Base-by-base conservation (phyloP, 2,329 filamentous ascomycete species). In the Penicillium fuscoglaucum region DNA sequence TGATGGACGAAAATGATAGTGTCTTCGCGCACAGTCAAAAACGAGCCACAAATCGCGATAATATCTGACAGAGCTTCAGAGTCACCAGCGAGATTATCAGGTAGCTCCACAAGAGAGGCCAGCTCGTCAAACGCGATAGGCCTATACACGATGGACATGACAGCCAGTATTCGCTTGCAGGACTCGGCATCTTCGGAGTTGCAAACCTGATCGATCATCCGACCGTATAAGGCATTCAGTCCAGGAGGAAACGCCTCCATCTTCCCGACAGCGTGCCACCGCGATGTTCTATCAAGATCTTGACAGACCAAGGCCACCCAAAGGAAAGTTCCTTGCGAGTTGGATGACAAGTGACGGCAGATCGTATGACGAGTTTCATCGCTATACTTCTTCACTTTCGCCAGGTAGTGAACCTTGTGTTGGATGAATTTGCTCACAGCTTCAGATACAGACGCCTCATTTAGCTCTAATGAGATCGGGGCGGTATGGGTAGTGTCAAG, bases 251-350 rank as follows among this genome's bases (percentile, higher is more conserved):
- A 61, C 1, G 10, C 41, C 21, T 58, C 26, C 2, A 61, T 5
- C 39, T 57, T 52, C 5, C 51, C 47, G 6, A 37, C 15, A 2
- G 48, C 29, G 8, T 55, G 10, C 21, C 50, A 5, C n/a, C 10
- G 6, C 3, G 17, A 19, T 13, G 41, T 21, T 31, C 28, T 58
- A 3, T 52, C 35, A 41, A 75, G 68, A 9, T 65, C 58, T 61
- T 70, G 60, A 54, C 71, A 76, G 4, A 71, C 72, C 47, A 77
- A 62, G 50, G 69, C 69, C 26, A 77, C 74, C 73, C 72, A 77
- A 9, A 79, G 69, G 49, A 79, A 78, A 3, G 70, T 77, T 46
- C 68, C 70, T 12, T 72, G 64, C 8, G 74, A 70, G 55, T 72
- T 71, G 51, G 61, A 44, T 24, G 43, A 52, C 26, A 74, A 56